Evolutionary conservation across 2,329 filamentous ascomycete species (phyloP), one percentile per base, ranked within the genome.

Genomic region (Paramyrothecium roridum): DNA sequence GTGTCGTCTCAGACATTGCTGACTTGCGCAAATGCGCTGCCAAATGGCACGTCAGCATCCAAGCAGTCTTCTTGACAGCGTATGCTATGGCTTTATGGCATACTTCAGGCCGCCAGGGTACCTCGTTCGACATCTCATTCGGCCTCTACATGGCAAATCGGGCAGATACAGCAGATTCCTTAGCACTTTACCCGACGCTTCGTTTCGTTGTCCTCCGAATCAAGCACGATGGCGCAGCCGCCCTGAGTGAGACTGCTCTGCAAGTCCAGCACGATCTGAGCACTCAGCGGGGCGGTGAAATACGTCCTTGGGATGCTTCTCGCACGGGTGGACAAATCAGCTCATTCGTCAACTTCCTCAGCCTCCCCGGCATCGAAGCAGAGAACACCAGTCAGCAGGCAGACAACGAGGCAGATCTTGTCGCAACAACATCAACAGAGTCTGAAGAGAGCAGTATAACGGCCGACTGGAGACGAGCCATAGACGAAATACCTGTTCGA

Each of bases 61-160:
- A 96, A 60, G 80, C 90, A 0, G 67, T 95, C 1, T 86, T 96
- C 67, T 84, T 96, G 55, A 90, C 91, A 0, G 78, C 81, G 0
- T 90, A 88, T 59, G 84, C 89, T 3, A 82, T 79, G 58, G 64
- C 69, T 12, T 64, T 75, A 2, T 23, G 21, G 23, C 26, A 40
- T 19, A 64, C 70, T 50, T 33, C 46, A 33, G 52, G 61, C 30
- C 50, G 65, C 7, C 75, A 83, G 43, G 70, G 40, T 2, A n/a
- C 34, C 16, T 43, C 49, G 7, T n/a, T 33, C 3, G 45, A 40
- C 17, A 50, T 90, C 2, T 73, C 91, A 0, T 80, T 96, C 52
- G 93, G 92, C 2, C 72, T 96, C 21, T 97, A 96, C 69, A 81
- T 96, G 10, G 90, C 91, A 46, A 96, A 96, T 67, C 83, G 91